Evolutionary conservation across 768 basidiomycete species (phyloP).

Genomic region (Asterophora parasitica): DNA sequence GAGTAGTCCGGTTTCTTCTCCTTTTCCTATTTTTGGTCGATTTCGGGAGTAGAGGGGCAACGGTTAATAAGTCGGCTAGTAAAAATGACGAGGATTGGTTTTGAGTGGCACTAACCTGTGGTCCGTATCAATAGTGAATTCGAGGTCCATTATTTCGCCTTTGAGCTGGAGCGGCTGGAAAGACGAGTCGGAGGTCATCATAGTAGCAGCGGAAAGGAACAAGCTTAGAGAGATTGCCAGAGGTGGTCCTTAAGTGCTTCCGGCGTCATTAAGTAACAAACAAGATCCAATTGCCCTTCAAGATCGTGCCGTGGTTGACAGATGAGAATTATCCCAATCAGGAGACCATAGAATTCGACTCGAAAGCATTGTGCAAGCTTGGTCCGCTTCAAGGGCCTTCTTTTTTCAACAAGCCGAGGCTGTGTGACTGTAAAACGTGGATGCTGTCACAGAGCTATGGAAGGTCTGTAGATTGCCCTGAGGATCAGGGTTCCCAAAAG

Average conservation of each 20-base stretch:
- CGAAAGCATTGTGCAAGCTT: conserved; percentile 17
- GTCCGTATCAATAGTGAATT: conserved; percentile 67
- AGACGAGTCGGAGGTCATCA: conserved; percentile 48
- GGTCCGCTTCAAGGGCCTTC: conserved; percentile 14
- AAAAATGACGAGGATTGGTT: conserved; percentile 21
- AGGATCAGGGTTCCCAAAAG: conserved; percentile 38
- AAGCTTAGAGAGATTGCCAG: conserved; percentile 43
- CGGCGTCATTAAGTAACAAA: conserved; percentile 59
- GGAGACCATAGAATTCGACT: conserved; percentile 19
- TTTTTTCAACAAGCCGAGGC: conserved; percentile 16
- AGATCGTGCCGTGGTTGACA: conserved; percentile 43
- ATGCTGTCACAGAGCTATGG: conserved; percentile 23
- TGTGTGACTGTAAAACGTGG: conserved; percentile 25
- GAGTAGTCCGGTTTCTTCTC: conserved; percentile 87
- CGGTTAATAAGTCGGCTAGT: conserved; percentile 48
- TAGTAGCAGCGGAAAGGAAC: conserved; percentile 44
- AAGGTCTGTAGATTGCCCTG: conserved; percentile 32
- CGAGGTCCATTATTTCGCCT: conserved; percentile 74
- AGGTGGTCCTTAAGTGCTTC: conserved; percentile 46
- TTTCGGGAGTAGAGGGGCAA: conserved; percentile 39
- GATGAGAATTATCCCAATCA: conserved; percentile 34
- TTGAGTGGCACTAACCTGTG: conserved; percentile 42
- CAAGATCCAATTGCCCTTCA: conserved; percentile 31
- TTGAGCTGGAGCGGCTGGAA: conserved; percentile 62
- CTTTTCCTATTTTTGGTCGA: conserved; percentile 63